Evolutionary conservation across 2,329 filamentous ascomycete species (phyloP), one percentile per base, ranked within the genome.

Genomic region (Emmonsia crescens): DNA sequence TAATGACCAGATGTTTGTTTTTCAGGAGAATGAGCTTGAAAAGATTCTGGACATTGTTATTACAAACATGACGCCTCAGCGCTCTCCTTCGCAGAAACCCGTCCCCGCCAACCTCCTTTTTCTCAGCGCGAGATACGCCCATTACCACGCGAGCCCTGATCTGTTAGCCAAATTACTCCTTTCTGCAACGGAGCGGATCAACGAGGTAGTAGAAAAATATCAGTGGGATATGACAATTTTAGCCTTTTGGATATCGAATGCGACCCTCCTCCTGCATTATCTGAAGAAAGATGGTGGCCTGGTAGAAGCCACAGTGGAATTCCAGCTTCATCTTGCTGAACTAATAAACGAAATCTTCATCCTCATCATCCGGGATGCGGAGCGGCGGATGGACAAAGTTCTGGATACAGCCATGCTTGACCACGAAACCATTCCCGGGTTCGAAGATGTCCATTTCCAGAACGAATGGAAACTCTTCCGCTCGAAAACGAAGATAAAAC

Each of bases 161-260:
- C 81, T 99, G 10, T 79, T 99, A 10, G 87, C 85, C 21, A 88
- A 88, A 51, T 83, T 97, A 31, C 83, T 99, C 19, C 82, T 89
- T 31, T 87, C 88, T 42, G 91, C 94, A 44, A 96, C 96, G 83
- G 91, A 96, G 70, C 94, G 93, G 75, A 97, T 99, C 69, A 97
- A 97, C 71, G 88, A 91, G 57, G 91, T 96, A 36, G 91, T 99
- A n/a, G 94, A 97, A 75, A 84, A 84, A 64, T 87, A 93, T 71
- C 94, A 99, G 72, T 97, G 94, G 94, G 94, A 99, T 72, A 99
- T 99, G 94, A 99, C 94, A 0, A 96, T 99, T 67, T 80, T 99
- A 44, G 94, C 94, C 2, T 99, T 99, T 72, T 99, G 94, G 94
- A 91, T 96, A 70, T 97, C 94, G 1, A 99, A 99, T 73, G 91